phyloP scores from a whole-genome alignment of 495 filamentous ascomycete genomes.

The Amniculicola lignicola region DNA sequence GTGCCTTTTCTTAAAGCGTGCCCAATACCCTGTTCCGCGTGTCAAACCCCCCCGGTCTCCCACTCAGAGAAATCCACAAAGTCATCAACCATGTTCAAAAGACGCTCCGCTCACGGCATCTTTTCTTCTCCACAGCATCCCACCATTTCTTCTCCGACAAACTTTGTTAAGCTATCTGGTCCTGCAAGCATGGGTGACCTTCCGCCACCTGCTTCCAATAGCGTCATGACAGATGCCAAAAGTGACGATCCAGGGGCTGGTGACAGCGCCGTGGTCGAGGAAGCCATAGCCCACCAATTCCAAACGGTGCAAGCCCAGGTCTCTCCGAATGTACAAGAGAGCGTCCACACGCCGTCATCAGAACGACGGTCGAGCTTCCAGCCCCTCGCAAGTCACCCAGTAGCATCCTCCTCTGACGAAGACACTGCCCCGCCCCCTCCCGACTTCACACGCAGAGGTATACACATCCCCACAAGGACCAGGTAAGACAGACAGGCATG shows the following conservation, averaged over 20 bases:
- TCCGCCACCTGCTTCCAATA: slow-evolving; percentile 13
- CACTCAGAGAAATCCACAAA: background rate
- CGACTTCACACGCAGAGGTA: slow-evolving; percentile 35
- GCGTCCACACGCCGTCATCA: slow-evolving; percentile 8
- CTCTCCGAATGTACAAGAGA: slow-evolving; percentile 15
- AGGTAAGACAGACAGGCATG: slow-evolving; percentile 22
- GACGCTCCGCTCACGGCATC: slow-evolving; percentile 27
- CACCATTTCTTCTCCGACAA: slow-evolving; percentile 16
- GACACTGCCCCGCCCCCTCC: slow-evolving; percentile 26
- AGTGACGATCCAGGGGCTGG: background rate
- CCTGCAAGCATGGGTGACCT: slow-evolving; percentile 11
- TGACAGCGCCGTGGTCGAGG: slow-evolving; percentile 12
- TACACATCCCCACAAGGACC: slow-evolving; percentile 39
- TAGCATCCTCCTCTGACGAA: slow-evolving; percentile 30
- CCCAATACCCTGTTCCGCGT: slow-evolving; percentile 10
- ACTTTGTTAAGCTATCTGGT: slow-evolving; percentile 19
- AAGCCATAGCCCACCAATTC: slow-evolving; percentile 34
- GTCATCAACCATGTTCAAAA: slow-evolving; percentile 30
- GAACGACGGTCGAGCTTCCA: background rate
- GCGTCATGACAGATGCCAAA: slow-evolving; percentile 6
- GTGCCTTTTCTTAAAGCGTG: slow-evolving; percentile 1
- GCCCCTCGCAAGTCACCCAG: slow-evolving; percentile 23
- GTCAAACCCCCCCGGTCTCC: slow-evolving; percentile 4
- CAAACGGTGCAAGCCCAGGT: slow-evolving; percentile 5
- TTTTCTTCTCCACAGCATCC: slow-evolving; percentile 31